Evolutionary conservation across 768 basidiomycete genomes (phyloP).

Genomic region (Cantharellus cinnabarinus): DNA sequence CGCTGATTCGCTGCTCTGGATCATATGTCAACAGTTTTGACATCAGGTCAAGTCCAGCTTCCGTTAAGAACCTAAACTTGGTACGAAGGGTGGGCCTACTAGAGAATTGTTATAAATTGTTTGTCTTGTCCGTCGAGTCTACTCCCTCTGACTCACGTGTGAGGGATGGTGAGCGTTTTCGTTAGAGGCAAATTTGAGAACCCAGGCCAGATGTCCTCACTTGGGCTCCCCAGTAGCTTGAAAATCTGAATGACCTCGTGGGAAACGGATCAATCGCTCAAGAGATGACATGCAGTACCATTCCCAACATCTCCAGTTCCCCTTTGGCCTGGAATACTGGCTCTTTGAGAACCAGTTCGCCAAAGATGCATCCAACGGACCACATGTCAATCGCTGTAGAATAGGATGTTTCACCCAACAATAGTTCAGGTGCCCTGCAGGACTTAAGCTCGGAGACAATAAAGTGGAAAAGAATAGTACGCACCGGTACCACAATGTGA

Average conservation of each 20-base stretch:
- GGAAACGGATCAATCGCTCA: neutral
- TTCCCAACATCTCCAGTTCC: slow-evolving; percentile 77
- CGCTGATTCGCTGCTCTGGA: slow-evolving; percentile 65
- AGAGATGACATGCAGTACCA: slow-evolving; percentile 20
- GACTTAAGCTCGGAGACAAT: slow-evolving; percentile 1
- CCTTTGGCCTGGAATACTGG: slow-evolving; percentile 95
- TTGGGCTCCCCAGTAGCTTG: slow-evolving; percentile 87
- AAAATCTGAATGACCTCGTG: slow-evolving; percentile 35
- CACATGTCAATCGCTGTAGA: slow-evolving; percentile 95
- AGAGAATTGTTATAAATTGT: neutral
- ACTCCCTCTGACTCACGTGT: slow-evolving; percentile 23
- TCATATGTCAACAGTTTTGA: slow-evolving; percentile 74
- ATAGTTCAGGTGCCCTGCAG: slow-evolving; percentile 75
- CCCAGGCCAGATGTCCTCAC: slow-evolving; percentile 68
- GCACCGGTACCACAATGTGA: slow-evolving; percentile 96
- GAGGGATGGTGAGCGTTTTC: slow-evolving; percentile 58
- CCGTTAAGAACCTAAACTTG: slow-evolving; percentile 68
- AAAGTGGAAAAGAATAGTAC: slow-evolving; percentile 12
- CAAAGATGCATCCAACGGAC: slow-evolving; percentile 98
- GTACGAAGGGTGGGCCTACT: slow-evolving; percentile 39
- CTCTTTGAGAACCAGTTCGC: slow-evolving; percentile 84
- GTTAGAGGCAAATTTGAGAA: slow-evolving; percentile 60
- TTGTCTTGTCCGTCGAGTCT: no score
- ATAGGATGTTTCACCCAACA: slow-evolving; percentile 82
- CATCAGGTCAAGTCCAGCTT: slow-evolving; percentile 68